Percentiles rank a stretch among this genome's conserved stretches.
Evolutionary conservation across 129 eudicot species (phyloP).

Genomic region (Flaveria bidentis): DNA sequence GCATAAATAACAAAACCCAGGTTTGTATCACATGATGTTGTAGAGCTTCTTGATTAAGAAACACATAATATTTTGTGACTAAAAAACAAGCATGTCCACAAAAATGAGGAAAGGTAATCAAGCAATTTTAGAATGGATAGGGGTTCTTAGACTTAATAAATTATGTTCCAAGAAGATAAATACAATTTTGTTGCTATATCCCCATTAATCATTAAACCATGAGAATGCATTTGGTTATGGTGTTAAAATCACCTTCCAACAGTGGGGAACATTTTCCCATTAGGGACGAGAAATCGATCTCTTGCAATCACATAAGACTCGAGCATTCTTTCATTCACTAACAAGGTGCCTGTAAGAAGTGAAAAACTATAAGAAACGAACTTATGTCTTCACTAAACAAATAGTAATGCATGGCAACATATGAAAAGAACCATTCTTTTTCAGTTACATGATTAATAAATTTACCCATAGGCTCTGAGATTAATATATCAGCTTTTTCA

Average conservation of each 20-base stretch:
- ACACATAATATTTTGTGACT: background rate
- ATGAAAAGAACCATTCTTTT: background rate
- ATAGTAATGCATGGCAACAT: background rate
- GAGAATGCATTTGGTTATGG: background rate
- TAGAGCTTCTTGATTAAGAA: background rate
- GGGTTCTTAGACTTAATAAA: background rate
- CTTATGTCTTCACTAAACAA: background rate
- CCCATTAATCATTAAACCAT: background rate
- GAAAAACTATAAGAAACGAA: background rate
- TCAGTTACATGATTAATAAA: conserved; percentile 6
- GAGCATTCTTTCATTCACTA: conserved; percentile 92
- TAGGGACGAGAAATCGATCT: conserved; percentile 91
- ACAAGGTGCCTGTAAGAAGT: conserved; percentile 66
- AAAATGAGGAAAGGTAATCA: background rate
- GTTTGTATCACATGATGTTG: background rate
- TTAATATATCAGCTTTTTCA: conserved; percentile 94
- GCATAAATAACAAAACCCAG: background rate
- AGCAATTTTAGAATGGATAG: background rate
- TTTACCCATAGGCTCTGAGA: conserved; percentile 99
- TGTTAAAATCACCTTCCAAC: conserved; percentile 75
- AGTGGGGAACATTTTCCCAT: conserved; percentile 95
- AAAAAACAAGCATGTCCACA: background rate
- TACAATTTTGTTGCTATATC: background rate
- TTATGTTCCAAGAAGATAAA: background rate
- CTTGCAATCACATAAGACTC: conserved; percentile 98